Conservation (phyloP, 192 early-diverging fungal genomes). For the Gonapodya sp. region DNA sequence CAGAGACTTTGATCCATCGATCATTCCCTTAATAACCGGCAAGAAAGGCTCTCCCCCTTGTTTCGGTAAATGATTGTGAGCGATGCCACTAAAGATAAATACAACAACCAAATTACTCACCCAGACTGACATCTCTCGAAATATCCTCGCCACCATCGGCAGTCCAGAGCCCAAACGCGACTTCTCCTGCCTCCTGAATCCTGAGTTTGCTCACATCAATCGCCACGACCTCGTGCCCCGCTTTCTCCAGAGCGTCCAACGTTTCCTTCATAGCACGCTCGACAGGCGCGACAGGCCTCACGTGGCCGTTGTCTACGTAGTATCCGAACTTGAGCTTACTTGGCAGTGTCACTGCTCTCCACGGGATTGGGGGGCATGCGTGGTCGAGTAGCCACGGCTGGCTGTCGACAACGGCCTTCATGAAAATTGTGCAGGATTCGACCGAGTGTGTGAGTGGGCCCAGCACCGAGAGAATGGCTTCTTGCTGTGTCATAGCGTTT, state of each 20-base stretch:
- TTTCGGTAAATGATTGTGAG: background rate
- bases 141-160: conserved; percentile 11
- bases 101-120: background rate
- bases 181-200: background rate
- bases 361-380: conserved; percentile 4
- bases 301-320: background rate
- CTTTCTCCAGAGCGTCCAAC: background rate
- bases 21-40: background rate
- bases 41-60: conserved; percentile 3
- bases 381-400: conserved; percentile 4
- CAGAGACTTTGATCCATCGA: background rate
- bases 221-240: conserved; percentile 9
- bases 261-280: conserved; percentile 9
- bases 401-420: background rate
- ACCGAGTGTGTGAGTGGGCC: background rate
- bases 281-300: background rate
- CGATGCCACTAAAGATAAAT: background rate
- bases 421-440: background rate
- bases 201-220: background rate
- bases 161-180: conserved; percentile 2
- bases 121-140: background rate
- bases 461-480: conserved; percentile 2
- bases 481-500: background rate
- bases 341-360: background rate
- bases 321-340: conserved; percentile 8